A percentile compares a stretch with the other conserved stretches of the same genome.
These are phyloP conservation scores for Vanrija humicola DNA, from an alignment of 1,284 basidiomycete species.

Conservation along the genomic window DNA sequence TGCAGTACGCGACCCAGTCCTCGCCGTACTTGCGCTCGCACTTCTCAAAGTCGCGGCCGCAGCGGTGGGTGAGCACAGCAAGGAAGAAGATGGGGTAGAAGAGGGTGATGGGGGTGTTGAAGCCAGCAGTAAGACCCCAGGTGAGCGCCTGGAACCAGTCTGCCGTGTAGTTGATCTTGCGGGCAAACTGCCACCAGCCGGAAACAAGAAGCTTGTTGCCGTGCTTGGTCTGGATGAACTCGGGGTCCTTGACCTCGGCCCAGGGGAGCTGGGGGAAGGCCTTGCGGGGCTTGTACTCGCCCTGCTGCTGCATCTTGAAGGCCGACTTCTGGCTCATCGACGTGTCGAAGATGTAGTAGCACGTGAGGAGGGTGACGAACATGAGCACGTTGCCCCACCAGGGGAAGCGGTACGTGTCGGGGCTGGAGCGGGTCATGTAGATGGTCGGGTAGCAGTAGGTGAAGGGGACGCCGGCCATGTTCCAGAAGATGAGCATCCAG, in stretches of 20 bases:
- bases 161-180: conserved; percentile 58
- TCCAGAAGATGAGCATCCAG: conserved; percentile 96
- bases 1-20: conserved; percentile 87
- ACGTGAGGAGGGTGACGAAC: conserved; percentile 64
- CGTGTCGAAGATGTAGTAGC: conserved; percentile 89
- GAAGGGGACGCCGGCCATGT: conserved; percentile 76
- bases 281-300: conserved; percentile 76
- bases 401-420: conserved; percentile 80
- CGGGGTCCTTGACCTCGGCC: conserved; percentile 76
- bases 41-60: conserved; percentile 86
- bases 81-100: conserved; percentile 95
- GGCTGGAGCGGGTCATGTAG: conserved; percentile 95
- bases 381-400: conserved; percentile 50
- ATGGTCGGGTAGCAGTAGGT: conserved; percentile 96
- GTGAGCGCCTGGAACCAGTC: conserved; percentile 68
- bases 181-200: conserved; percentile 65
- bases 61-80: conserved; percentile 79
- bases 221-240: conserved; percentile 88
- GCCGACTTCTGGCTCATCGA: conserved; percentile 93
- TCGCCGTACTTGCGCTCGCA: conserved; percentile 92
- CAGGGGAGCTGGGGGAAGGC: conserved; percentile 94
- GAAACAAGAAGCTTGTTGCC: conserved; percentile 58
- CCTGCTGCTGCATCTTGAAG: conserved; percentile 96
- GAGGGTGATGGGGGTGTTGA: conserved; percentile 82
- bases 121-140: conserved; percentile 85